A percentile compares a stretch with the other conserved stretches of the same genome.
phyloP scores from a whole-genome alignment of 2,329 filamentous ascomycete genomes.

The Colletotrichum cuscutae region DNA sequence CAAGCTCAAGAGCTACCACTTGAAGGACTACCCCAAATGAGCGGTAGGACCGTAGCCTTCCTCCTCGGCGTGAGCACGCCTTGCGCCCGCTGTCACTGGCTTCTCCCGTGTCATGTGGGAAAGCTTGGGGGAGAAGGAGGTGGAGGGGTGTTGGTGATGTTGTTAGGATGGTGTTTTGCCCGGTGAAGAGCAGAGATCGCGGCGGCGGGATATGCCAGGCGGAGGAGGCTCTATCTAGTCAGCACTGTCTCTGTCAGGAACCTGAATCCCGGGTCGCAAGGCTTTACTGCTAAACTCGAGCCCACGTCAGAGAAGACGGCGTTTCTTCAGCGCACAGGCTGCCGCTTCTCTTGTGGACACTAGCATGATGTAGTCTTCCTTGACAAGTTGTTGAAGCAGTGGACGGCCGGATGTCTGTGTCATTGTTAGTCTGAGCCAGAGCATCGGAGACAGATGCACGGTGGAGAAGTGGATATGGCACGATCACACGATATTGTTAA shows the following conservation, averaged over 20 bases:
- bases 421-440: not conserved
- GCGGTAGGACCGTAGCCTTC: not conserved
- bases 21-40: constrained; percentile 82
- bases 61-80: not conserved
- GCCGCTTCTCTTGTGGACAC: not conserved
- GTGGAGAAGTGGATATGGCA: not conserved
- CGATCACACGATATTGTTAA: not conserved
- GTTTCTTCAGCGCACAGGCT: not conserved
- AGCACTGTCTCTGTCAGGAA: not conserved
- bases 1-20: constrained; percentile 94
- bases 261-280: not conserved
- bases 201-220: not conserved
- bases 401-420: not conserved
- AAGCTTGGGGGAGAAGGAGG: not conserved
- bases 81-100: not conserved
- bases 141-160: not conserved
- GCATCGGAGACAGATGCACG: not conserved
- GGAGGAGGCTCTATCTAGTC: not conserved
- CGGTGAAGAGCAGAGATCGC: not conserved
- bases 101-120: not conserved
- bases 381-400: not conserved
- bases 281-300: not conserved
- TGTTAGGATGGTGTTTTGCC: not conserved
- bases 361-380: not conserved
- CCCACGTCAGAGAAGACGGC: not conserved